phyloP scores from a whole-genome alignment of 495 filamentous ascomycete species.

The Amorphotheca resinae region DNA sequence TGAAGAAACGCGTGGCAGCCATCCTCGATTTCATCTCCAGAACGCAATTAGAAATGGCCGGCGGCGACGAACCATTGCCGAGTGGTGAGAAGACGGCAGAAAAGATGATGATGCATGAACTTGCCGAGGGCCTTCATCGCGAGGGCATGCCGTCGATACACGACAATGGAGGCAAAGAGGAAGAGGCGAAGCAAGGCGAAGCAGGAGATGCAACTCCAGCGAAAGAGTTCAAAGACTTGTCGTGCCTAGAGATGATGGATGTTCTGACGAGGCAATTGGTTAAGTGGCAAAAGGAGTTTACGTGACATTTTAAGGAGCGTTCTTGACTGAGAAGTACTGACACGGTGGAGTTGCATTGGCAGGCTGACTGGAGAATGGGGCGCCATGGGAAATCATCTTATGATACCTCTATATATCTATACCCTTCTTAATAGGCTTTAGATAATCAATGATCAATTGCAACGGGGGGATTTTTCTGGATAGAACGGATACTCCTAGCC shows the following conservation, averaged over 20 bases:
- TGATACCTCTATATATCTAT: background rate
- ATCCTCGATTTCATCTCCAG: slow-evolving; percentile 86
- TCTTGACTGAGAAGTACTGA: too few relatives aligned
- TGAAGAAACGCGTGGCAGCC: slow-evolving; percentile 70
- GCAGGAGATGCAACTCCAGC: background rate
- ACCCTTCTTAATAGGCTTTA: background rate
- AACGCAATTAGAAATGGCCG: slow-evolving; percentile 82
- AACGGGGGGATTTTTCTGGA: too few relatives aligned
- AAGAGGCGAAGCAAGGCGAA: slow-evolving; percentile 1
- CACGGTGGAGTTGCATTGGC: background rate
- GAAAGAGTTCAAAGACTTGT: slow-evolving; percentile 50
- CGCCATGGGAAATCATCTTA: background rate
- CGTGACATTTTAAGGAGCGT: slow-evolving; percentile 4
- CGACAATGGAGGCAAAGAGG: slow-evolving; percentile 24
- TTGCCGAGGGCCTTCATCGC: background rate
- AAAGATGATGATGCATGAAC: slow-evolving; percentile 12
- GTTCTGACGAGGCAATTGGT: slow-evolving; percentile 59
- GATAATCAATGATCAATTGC: too few relatives aligned
- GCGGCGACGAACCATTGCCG: slow-evolving; percentile 22
- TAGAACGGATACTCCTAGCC: too few relatives aligned
- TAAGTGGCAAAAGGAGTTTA: slow-evolving; percentile 60
- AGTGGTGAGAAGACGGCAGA: slow-evolving; percentile 5
- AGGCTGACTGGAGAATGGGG: background rate
- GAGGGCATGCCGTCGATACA: slow-evolving; percentile 23
- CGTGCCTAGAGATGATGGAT: slow-evolving; percentile 74